Base-by-base conservation (phyloP, 2,329 filamentous ascomycete genomes). In the Pestalotiopsis fici region DNA sequence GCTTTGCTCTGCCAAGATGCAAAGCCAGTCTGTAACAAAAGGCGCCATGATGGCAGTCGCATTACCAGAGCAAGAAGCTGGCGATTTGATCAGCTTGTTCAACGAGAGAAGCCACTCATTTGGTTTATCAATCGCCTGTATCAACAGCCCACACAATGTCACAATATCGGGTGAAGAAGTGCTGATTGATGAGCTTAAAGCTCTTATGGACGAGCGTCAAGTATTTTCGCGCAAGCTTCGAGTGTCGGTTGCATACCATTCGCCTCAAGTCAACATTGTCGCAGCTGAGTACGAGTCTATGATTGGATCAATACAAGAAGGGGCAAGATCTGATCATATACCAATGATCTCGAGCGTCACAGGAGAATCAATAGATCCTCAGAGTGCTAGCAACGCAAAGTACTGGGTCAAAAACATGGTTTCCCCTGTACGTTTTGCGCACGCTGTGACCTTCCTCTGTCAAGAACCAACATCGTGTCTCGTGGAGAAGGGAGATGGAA, bases 181-280 rank as follows among this genome's bases (percentile, higher is more conserved):
- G 1, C 59, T 69, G 2, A 68, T 79, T 28, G 65, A 73, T 9
- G 64, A 68, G 12, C 23, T 76, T 1, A 63, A 70, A 13, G 6
- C 55, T 2, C 18, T 62, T 11, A 62, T 78, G 4, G 67, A 74
- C 4, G 55, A 65, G 4, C 60, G 71, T 4, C 60, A 64, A 1
- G 63, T 74, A 1, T 78, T 78, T 65, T 68, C 69, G 0, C 73
- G 74, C 2, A 73, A 71, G 25, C 71, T 81, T 2, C 70, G 69
- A 2, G 72, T 77, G 2, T 64, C 67, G 1, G 67, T 72, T 2
- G 78, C 79, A 2, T 81, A 79, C 64, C 79, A 81, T 55, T 79
- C 78, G 9, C 65, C 56, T 13, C 72, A 76, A 23, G 79, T 80
- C 76, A 15, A 67, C 4, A 6, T 23, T 64, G 69, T 64, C 31